These are phyloP conservation scores for Xylaria bambusicola DNA, from an alignment of 495 filamentous ascomycete genomes.

Conservation along the genomic window DNA sequence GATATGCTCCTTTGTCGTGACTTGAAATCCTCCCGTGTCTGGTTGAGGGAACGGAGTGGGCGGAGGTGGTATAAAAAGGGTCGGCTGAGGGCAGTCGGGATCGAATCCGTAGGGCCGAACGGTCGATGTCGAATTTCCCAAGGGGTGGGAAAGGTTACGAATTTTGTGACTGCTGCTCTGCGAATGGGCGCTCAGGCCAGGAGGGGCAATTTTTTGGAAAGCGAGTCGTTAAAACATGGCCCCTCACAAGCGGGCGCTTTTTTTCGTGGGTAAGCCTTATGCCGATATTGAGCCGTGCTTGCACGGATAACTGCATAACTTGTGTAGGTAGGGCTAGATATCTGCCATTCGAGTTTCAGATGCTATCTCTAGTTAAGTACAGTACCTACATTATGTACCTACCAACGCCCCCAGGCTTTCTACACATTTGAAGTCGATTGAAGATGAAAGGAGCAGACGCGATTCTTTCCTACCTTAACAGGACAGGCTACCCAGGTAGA, in stretches of 20 bases:
- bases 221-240: background rate
- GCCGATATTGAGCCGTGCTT: slow-evolving; percentile 20
- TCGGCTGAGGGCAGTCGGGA: slow-evolving; percentile 16
- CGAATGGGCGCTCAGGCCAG: slow-evolving; percentile 12
- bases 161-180: slow-evolving; percentile 20
- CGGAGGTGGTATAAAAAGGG: background rate
- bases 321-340: background rate
- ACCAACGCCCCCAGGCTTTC: too few species aligned
- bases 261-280: slow-evolving; percentile 20
- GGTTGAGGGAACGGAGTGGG: background rate
- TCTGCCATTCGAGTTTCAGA: background rate
- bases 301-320: slow-evolving; percentile 7
- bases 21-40: slow-evolving; percentile 2
- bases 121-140: slow-evolving; percentile 16
- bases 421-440: too few species aligned
- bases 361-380: background rate
- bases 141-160: slow-evolving; percentile 3
- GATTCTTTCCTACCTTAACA: too few species aligned
- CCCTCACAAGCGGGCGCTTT: slow-evolving; percentile 17
- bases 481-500: too few species aligned
- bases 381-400: too few species aligned
- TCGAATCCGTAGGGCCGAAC: slow-evolving; percentile 20
- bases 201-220: slow-evolving; percentile 16
- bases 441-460: too few species aligned
- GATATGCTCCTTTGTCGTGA: slow-evolving; percentile 1